Evolutionary conservation across 2,329 filamentous ascomycete species (phyloP).

Genomic region (Akanthomyces uredinophilus): DNA sequence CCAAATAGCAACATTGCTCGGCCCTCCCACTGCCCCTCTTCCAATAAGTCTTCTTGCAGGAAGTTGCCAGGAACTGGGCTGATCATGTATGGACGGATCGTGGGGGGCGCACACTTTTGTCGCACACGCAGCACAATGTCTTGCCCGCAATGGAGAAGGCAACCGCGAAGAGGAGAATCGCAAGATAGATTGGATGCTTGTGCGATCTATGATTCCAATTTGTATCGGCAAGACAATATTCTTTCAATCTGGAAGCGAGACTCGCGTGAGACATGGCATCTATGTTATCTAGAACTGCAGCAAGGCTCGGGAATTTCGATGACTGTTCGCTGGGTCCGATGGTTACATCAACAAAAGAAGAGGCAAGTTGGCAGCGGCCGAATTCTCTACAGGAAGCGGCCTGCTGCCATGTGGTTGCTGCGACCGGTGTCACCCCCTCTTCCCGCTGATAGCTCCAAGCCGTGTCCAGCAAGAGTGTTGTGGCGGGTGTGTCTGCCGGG

Average conservation of each 20-base stretch:
- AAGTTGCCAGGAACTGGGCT: slow-evolving; percentile 2
- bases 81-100: slow-evolving; percentile 4
- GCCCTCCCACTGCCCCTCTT: neutral
- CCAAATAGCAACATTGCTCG: slow-evolving; percentile 7
- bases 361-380: neutral
- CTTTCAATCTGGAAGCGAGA: neutral
- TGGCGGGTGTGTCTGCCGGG: slow-evolving; percentile 1
- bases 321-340: slow-evolving; percentile 5
- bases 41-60: neutral
- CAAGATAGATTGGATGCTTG: slow-evolving; percentile 9
- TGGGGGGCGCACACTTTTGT: neutral
- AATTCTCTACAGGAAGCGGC: neutral
- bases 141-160: neutral
- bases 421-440: neutral
- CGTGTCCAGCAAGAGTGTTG: neutral
- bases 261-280: neutral
- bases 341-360: slow-evolving; percentile 8
- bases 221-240: neutral
- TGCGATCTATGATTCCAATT: slow-evolving; percentile 9
- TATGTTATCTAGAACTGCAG: neutral
- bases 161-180: neutral
- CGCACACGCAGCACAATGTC: neutral
- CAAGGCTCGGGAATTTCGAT: neutral
- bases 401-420: slow-evolving; percentile 10
- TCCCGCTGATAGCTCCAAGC: neutral